These are phyloP conservation scores for Aleurites moluccanus DNA, from an alignment of 441 rosid genomes.

Conservation along the genomic window DNA sequence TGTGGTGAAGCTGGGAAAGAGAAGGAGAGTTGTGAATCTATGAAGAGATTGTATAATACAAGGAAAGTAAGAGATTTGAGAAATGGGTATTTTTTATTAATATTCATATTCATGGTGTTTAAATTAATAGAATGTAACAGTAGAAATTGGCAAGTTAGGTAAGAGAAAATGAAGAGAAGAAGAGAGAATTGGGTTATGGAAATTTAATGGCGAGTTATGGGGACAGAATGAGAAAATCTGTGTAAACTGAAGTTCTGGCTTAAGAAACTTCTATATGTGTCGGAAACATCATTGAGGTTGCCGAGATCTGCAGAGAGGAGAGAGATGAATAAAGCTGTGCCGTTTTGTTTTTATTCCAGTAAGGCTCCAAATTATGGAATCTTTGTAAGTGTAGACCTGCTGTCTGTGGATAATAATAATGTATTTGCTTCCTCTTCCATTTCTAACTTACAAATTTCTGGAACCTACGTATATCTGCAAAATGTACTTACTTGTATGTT, in stretches of 20 bases:
- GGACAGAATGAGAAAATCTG: neutral
- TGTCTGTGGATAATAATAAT: too few species aligned
- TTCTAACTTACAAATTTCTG: too few species aligned
- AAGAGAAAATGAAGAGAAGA: neutral
- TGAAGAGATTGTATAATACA: conserved; percentile 16
- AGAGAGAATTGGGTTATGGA: neutral
- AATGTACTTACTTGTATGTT: too few species aligned
- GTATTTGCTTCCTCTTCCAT: too few species aligned
- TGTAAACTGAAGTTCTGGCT: neutral
- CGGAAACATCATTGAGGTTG: neutral
- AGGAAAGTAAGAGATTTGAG: conserved; percentile 20
- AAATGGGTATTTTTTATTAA: conserved; percentile 29
- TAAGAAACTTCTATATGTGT: neutral
- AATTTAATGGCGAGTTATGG: neutral
- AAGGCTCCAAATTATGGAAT: neutral
- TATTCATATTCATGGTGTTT: conserved; percentile 24
- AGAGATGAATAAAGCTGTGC: neutral
- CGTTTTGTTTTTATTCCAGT: neutral
- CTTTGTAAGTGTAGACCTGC: neutral
- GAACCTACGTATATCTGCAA: too few species aligned
- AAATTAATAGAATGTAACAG: neutral
- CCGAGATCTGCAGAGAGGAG: neutral
- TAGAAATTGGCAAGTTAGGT: neutral
- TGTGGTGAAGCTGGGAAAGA: conserved; percentile 17
- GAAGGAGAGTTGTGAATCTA: neutral